Conservation (phyloP, 83 land plant genomes). For the Isoetes engelmannii region DNA sequence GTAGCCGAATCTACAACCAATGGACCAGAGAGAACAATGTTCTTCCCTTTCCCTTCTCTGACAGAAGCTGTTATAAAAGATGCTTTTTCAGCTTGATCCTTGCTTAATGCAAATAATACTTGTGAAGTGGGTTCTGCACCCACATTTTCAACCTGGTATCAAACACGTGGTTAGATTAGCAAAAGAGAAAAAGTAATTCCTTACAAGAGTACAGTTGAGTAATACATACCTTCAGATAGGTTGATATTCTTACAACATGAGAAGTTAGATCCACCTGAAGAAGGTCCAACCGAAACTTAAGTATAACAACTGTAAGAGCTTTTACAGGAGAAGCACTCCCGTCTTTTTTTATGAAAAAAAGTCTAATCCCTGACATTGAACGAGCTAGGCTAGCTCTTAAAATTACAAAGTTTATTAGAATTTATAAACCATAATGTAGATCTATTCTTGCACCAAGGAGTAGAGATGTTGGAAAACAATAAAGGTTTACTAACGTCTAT, state of each 20-base stretch:
- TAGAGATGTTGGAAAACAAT: no score
- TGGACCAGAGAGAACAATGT: constrained; percentile 15
- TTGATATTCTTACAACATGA: constrained; percentile 52
- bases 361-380: no score
- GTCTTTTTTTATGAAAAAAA: no score
- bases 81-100: constrained; percentile 41
- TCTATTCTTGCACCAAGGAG: no score
- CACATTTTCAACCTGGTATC: constrained; percentile 51
- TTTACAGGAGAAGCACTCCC: no score
- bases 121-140: constrained; percentile 49
- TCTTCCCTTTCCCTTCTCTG: constrained; percentile 55
- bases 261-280: constrained; percentile 72
- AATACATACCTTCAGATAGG: constrained; percentile 44
- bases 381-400: no score
- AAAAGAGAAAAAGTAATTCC: neutral
- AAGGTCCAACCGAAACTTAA: no score
- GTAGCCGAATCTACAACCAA: constrained; percentile 30
- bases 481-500: no score
- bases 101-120: constrained; percentile 45
- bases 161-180: neutral
- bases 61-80: constrained; percentile 37
- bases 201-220: neutral
- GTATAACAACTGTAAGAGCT: no score
- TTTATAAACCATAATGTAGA: no score
- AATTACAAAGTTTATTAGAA: no score